A percentile compares a stretch with the other conserved stretches of the same genome.
Conservation (phyloP, 108 stramenopile species). For the Epithemia pelagica region DNA sequence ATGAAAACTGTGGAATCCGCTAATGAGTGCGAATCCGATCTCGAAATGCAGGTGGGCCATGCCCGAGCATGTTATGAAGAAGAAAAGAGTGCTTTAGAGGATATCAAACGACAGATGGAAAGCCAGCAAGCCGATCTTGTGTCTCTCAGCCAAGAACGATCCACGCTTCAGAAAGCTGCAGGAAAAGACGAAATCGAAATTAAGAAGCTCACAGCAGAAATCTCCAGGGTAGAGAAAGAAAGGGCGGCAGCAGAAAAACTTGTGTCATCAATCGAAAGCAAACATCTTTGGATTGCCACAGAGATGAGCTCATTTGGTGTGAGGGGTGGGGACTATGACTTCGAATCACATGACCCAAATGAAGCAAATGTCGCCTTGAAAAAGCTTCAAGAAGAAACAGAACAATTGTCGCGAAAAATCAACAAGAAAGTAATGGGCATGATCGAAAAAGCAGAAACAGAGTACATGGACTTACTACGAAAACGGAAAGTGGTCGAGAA, state of each 20-base stretch:
- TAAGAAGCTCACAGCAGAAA: slow-evolving; percentile 76
- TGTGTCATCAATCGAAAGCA: slow-evolving; percentile 57
- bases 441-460: slow-evolving; percentile 98
- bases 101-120: slow-evolving; percentile 60
- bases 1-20: slow-evolving; percentile 60
- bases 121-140: slow-evolving; percentile 72
- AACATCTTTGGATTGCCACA: slow-evolving; percentile 92
- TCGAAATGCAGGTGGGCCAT: slow-evolving; percentile 73
- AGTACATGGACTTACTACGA: slow-evolving; percentile 93
- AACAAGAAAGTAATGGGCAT: slow-evolving; percentile 99
- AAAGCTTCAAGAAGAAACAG: slow-evolving; percentile 77
- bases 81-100: slow-evolving; percentile 53
- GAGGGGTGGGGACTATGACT: slow-evolving; percentile 95
- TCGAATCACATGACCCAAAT: slow-evolving; percentile 58
- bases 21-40: slow-evolving; percentile 41
- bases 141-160: slow-evolving; percentile 44
- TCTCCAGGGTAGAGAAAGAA: slow-evolving; percentile 71
- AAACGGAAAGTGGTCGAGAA: slow-evolving; percentile 97
- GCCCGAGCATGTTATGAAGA: slow-evolving; percentile 72
- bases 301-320: slow-evolving; percentile 92
- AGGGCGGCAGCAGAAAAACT: slow-evolving; percentile 55
- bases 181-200: slow-evolving; percentile 76
- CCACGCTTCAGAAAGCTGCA: slow-evolving; percentile 46
- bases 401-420: slow-evolving; percentile 84
- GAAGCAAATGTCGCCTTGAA: slow-evolving; percentile 62